Base-by-base conservation (phyloP, 306 rosid genomes). In the Glycine tomentella region DNA sequence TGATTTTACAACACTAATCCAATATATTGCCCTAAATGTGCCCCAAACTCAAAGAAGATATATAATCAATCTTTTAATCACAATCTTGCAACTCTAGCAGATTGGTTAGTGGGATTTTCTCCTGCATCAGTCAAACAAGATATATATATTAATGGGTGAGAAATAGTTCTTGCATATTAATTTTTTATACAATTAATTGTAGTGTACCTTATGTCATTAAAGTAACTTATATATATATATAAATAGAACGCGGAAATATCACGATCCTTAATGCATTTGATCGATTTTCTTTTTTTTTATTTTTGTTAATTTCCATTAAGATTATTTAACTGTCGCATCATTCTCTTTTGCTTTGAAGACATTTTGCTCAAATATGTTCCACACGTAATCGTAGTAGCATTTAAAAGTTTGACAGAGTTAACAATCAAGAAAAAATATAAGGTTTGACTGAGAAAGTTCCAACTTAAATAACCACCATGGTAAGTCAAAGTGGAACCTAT, bases 51-150 rank as follows among this genome's bases (percentile, higher is more conserved):
- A 77, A 84, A 82, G 65, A 80, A 73, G 73, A 84, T n/a, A n/a
- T n/a, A n/a, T 81, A 84, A 83, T 38, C 74, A 79, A 17, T 45
- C 72, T 61, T 81, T 82, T 73, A 16, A 83, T 62, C 68, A 78
- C 80, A 50, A 86, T 89, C 83, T 82, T 70, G 45, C 72, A 46
- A 70, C 56, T 58, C 74, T 78, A 49, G 6, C 42, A 38, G 74
- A 87, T 84, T 86, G 82, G 83, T 79, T 59, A 72, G 81, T 55
- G 84, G 79, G 87, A 20, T 88, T 78, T 86, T 86, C 83, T 63
- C 68, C 65, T 14, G 31, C 76, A 59, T 72, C 69, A 40, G 87
- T 80, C 91, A 87, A 89, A 80, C 55, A 72, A 64, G 75, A 81
- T 67, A 81, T 67, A 12, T 75, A 67, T 46, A 80, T 36, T 75